Evolutionary conservation across 1,139 yeast species (phyloP).

Genomic region (Pichia sp.): DNA sequence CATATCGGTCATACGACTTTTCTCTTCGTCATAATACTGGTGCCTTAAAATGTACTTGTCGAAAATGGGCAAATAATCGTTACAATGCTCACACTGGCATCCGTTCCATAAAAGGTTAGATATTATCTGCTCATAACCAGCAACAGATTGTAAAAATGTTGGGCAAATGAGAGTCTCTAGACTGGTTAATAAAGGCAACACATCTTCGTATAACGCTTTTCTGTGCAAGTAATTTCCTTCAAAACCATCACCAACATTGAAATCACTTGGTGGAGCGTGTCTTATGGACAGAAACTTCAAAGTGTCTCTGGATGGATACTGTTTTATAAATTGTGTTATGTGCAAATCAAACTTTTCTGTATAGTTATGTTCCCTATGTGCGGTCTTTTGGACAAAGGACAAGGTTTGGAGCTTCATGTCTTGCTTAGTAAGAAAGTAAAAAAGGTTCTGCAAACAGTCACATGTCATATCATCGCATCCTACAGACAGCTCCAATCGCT

Average conservation of each 20-base stretch:
- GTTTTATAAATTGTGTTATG: conserved; percentile 41
- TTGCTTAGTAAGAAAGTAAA: conserved; percentile 26
- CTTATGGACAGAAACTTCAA: conserved; percentile 42
- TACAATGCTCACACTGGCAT: conserved; percentile 58
- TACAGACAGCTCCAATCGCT: conserved; percentile 37
- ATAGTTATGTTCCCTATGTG: conserved; percentile 43
- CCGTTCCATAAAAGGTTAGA: conserved; percentile 75
- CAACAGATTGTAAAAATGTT: conserved; percentile 50
- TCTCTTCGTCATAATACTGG: conserved; percentile 46
- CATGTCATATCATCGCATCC: conserved; percentile 46
- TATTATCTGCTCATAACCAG: conserved; percentile 66
- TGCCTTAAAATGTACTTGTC: conserved; percentile 62
- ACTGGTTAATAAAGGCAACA: conserved; percentile 43
- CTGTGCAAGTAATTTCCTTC: conserved; percentile 70
- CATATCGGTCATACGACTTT: conserved; percentile 51
- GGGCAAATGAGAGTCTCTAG: conserved; percentile 49
- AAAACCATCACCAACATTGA: conserved; percentile 50
- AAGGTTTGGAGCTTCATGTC: conserved; percentile 35
- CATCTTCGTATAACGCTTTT: conserved; percentile 43
- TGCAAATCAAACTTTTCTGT: conserved; percentile 56
- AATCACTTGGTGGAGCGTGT: conserved; percentile 50
- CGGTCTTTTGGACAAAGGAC: conserved; percentile 44
- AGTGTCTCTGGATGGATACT: conserved; percentile 33
- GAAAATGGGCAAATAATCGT: conserved; percentile 41
- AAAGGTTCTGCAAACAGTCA: conserved; percentile 41